Conservation (phyloP, 768 basidiomycete species). For the Hypholoma fasciculare region DNA sequence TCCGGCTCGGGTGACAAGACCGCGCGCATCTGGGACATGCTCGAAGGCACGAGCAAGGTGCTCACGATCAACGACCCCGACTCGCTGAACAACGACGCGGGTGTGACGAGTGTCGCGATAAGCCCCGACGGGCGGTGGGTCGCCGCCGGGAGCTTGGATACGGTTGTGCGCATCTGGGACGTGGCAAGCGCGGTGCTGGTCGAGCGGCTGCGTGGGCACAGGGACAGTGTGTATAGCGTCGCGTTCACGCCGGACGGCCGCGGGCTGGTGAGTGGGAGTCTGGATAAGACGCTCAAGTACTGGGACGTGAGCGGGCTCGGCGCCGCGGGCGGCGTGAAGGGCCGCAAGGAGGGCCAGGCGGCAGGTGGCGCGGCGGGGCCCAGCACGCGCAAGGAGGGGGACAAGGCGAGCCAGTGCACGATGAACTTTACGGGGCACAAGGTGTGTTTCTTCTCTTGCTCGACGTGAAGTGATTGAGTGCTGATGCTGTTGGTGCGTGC, state of each 20-base stretch:
- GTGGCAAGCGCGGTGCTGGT: slow-evolving; percentile 48
- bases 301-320: slow-evolving; percentile 79
- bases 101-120: slow-evolving; percentile 80
- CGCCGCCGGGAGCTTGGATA: slow-evolving; percentile 71
- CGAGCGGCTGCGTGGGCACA: slow-evolving; percentile 5
- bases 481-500: background rate
- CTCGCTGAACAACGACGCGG: slow-evolving; percentile 46
- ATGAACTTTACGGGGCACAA: slow-evolving; percentile 93
- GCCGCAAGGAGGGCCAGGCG: slow-evolving; percentile 41
- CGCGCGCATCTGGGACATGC: slow-evolving; percentile 49
- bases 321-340: slow-evolving; percentile 31
- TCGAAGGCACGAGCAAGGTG: slow-evolving; percentile 35
- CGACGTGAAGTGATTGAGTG: background rate
- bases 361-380: slow-evolving; percentile 21
- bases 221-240: slow-evolving; percentile 73
- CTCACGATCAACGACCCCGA: slow-evolving; percentile 57
- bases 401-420: slow-evolving; percentile 50
- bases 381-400: slow-evolving; percentile 51
- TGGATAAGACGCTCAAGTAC: slow-evolving; percentile 86
- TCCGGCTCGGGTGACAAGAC: slow-evolving; percentile 81
- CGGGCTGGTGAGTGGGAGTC: slow-evolving; percentile 87
- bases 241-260: slow-evolving; percentile 94
- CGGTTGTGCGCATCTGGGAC: slow-evolving; percentile 81
- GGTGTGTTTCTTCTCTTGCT: slow-evolving; percentile 43
- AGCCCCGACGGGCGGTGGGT: slow-evolving; percentile 72